Evolutionary conservation across 371 early-diverging fungal genomes (phyloP).

Genomic region (Apophysomyces ossiformis): DNA sequence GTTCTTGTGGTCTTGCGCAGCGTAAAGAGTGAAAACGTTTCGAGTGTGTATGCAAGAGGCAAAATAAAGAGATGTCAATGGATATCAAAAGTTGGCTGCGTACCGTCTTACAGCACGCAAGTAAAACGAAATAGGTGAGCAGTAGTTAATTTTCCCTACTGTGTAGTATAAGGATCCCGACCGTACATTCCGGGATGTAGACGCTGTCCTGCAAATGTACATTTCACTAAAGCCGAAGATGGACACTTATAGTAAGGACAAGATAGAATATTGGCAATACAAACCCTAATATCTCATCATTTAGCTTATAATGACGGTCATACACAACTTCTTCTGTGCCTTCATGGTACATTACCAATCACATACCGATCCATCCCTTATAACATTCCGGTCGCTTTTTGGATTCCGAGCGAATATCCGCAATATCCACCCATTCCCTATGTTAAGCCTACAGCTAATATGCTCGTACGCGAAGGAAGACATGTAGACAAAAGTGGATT

Average conservation of each 20-base stretch:
- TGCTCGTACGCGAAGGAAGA: conserved; percentile 82
- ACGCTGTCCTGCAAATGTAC: conserved; percentile 67
- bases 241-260: conserved; percentile 69
- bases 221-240: conserved; percentile 71
- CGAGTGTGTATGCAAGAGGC: background rate
- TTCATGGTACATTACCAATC: conserved; percentile 89
- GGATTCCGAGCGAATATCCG: conserved; percentile 89
- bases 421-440: conserved; percentile 78
- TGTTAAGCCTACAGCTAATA: conserved; percentile 87
- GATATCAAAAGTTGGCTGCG: conserved; percentile 35
- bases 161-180: conserved; percentile 69
- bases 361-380: conserved; percentile 80
- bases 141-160: background rate
- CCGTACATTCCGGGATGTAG: conserved; percentile 72
- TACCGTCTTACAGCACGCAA: conserved; percentile 35
- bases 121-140: conserved; percentile 2
- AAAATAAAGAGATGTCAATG: conserved; percentile 13
- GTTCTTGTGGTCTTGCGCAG: too few species aligned
- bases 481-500: conserved; percentile 86
- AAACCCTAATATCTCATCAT: background rate
- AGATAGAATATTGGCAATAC: background rate
- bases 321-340: conserved; percentile 72
- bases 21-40: too few species aligned
- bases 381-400: conserved; percentile 91
- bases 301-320: conserved; percentile 76